Evolutionary conservation across 768 basidiomycete genomes (phyloP), one percentile per base, ranked within the genome.

Genomic region (Boletus sp.): DNA sequence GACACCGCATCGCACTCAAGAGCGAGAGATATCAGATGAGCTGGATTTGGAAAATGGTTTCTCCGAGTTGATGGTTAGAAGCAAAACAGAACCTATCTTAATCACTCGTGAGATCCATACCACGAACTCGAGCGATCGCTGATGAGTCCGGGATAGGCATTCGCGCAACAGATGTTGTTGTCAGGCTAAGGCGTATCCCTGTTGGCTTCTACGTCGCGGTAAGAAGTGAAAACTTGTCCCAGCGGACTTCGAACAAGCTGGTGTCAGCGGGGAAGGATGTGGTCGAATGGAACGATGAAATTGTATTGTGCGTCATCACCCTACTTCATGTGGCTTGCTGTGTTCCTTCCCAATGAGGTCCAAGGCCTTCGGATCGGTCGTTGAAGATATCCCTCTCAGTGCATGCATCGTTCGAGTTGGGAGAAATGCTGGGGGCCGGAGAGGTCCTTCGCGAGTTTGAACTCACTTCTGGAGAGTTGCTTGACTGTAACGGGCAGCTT

Each of bases 401-500:
- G 0, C 9, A 33, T 48, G 55, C 58, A 5, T 57, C 58, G 8
- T 59, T 42, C 37, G 55, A 59, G 28, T 18, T 48, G n/a, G 46
- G 41, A 10, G 45, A 46, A 4, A 52, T 29, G 28, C 20, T 57
- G 11, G 55, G 55, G 12, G 51, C 40, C 3, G 58, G 58, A 42
- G 58, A 59, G 24, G 7, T 44, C 7, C 39, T 59, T 4, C 37
- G 28, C 20, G 30, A 11, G 41, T 40, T 41, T 7, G 15, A 59
- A 48, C 30, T 7, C 8, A 20, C 14, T 14, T 5, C 42, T 8
- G 50, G 30, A 7, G 46, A 32, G 46, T 32, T 47, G 46, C 46
- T 29, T 12, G 28, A 32, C 12, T 20, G 30, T 20, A 10, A 32
- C 30, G 46, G 46, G n/a, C 46, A 17, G 30, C 30, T 47, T 17